Base-by-base conservation (phyloP, 1,284 basidiomycete species). In the Neonothopanus nambi region DNA sequence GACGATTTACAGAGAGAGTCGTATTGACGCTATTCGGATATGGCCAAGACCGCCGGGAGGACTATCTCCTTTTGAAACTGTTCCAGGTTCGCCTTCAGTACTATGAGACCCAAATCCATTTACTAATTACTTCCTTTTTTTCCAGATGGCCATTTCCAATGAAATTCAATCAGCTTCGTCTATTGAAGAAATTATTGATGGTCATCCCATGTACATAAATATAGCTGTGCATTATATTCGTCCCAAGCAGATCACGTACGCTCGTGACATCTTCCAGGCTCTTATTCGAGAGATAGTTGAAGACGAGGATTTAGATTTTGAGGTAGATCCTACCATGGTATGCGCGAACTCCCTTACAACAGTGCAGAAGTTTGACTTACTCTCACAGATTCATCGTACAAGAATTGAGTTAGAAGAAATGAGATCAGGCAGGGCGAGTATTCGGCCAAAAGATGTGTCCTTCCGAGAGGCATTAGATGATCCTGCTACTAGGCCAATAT, bases 1-100 rank as follows among this genome's bases (percentile, higher is more conserved):
- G 84, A 58, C 81, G 87, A 46, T 78, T 93, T 48, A 79, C 91
- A 18, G 96, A 99, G 69, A 84, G 89, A 36, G 91, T 94, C 9
- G 88, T 93, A 3, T 75, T 99, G 59, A 94, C 93, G 0, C 73
- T 99, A 48, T 99, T 96, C 65, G 94, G 93, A 7, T 98, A 96
- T 68, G 97, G 95, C 11, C 94, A 96, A 67, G 94, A 96, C 69
- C 84, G 88, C 44, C 78, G 97, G 50, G 97, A 99, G 67, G 95
- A 98, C 64, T 99, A 90, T 66, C 78, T 98, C 28, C 78, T 99
- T 51, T 79, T 98, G 63, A 97, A 98, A 69, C 71, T 99, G 55
- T 89, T 98, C 67, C 93, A 96, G 80, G 92, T 93, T 54, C 62
- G 80, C 52, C 24, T 46, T 37, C 30, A 48, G 39, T 17, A 30